Conservation (phyloP, 2,329 filamentous ascomycete species). For the Hymenoscyphus fraxineus region DNA sequence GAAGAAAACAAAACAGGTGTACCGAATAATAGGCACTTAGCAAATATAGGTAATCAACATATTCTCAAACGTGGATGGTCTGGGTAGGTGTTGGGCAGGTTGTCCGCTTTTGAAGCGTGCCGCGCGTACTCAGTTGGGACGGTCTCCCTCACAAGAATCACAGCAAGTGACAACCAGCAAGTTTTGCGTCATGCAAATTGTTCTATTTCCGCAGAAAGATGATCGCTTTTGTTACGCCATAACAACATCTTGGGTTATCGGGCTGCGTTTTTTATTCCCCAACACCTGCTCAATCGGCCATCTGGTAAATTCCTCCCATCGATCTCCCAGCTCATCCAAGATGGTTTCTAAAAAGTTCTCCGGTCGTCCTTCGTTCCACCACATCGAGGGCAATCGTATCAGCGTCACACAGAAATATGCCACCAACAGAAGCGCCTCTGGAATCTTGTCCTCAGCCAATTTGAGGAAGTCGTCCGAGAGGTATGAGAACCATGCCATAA, state of each 20-base stretch:
- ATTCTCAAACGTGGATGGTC: no score
- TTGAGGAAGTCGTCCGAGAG: conserved; percentile 34
- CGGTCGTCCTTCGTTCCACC: conserved; percentile 44
- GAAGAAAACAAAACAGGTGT: no score
- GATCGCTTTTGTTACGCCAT: neutral
- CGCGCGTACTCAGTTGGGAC: no score
- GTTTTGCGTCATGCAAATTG: neutral
- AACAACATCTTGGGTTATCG: neutral
- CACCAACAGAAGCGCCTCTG: conserved; percentile 38
- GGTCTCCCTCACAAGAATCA: no score
- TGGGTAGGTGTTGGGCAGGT: neutral
- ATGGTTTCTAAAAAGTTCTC: conserved; percentile 38
- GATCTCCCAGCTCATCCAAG: conserved; percentile 22
- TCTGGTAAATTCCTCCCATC: conserved; percentile 26
- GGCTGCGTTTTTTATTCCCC: neutral
- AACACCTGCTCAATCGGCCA: conserved; percentile 28
- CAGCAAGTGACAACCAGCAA: no score
- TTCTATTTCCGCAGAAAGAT: neutral
- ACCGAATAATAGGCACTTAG: no score
- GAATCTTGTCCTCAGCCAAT: conserved; percentile 35
- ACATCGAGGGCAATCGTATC: conserved; percentile 36
- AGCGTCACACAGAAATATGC: conserved; percentile 39
- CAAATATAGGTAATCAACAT: no score
- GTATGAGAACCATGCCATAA: conserved; percentile 39
- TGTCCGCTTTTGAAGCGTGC: neutral